Conservation (phyloP, 2,329 filamentous ascomycete species). For the Epichloe uncinata region DNA sequence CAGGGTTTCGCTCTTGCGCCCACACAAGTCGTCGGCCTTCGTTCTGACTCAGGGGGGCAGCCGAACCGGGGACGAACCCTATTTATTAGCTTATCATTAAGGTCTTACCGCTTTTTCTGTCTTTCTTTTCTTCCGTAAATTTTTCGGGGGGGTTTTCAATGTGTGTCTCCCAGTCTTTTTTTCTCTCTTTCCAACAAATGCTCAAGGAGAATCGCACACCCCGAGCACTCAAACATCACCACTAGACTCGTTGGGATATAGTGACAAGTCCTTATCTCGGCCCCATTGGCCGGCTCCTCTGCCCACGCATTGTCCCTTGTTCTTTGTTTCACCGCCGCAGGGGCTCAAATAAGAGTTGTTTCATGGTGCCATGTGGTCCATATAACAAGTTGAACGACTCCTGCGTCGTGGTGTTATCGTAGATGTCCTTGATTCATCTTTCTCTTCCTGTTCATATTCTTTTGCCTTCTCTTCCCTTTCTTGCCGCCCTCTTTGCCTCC, state of each 20-base stretch:
- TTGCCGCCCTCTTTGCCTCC: neutral
- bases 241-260: neutral
- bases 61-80: neutral
- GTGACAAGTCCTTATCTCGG: neutral
- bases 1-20: neutral
- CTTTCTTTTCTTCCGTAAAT: neutral
- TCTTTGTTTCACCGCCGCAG: neutral
- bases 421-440: neutral
- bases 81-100: neutral
- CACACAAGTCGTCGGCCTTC: neutral
- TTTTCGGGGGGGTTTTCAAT: too few relatives aligned
- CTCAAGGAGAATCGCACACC: neutral
- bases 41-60: neutral
- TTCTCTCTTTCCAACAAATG: too few relatives aligned
- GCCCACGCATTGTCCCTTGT: neutral
- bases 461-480: neutral
- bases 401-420: neutral
- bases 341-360: neutral
- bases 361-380: neutral
- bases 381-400: neutral
- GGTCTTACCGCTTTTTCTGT: neutral
- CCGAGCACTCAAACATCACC: neutral
- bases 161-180: too few relatives aligned
- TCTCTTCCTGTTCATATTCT: neutral
- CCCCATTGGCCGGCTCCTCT: too few relatives aligned